Conservation (phyloP, 2,329 filamentous ascomycete genomes). For the Trichoderma sp. region DNA sequence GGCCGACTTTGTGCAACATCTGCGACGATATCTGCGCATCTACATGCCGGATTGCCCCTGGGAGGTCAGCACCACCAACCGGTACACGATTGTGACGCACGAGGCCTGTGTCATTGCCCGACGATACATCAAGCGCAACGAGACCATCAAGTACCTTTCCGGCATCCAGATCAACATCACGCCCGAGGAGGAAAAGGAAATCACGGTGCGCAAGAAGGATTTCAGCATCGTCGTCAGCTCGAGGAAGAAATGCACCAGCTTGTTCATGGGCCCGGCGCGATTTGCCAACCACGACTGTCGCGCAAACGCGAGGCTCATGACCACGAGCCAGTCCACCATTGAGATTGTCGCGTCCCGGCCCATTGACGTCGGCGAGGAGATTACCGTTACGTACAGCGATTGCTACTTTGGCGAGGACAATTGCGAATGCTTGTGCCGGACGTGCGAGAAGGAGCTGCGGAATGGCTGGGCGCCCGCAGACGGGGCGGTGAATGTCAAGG, state of each 20-base stretch:
- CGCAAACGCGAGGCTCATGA: slow-evolving; percentile 86
- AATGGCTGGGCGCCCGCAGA: slow-evolving; percentile 79
- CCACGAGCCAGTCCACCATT: slow-evolving; percentile 81
- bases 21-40: slow-evolving; percentile 88
- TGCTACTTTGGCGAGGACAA: slow-evolving; percentile 96
- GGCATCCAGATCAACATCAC: slow-evolving; percentile 94
- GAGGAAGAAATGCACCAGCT: slow-evolving; percentile 82
- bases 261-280: slow-evolving; percentile 92
- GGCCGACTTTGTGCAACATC: slow-evolving; percentile 81
- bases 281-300: slow-evolving; percentile 98
- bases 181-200: slow-evolving; percentile 81
- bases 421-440: slow-evolving; percentile 88
- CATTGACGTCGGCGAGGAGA: slow-evolving; percentile 87
- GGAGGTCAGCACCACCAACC: slow-evolving; percentile 87
- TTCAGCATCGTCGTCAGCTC: slow-evolving; percentile 97
- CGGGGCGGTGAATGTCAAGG: slow-evolving; percentile 49
- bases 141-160: slow-evolving; percentile 85
- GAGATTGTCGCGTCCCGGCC: slow-evolving; percentile 82
- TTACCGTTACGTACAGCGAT: slow-evolving; percentile 93
- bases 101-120: slow-evolving; percentile 88
- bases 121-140: slow-evolving; percentile 74
- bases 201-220: slow-evolving; percentile 82
- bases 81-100: slow-evolving; percentile 87
- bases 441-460: slow-evolving; percentile 72
- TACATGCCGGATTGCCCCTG: slow-evolving; percentile 94